phyloP scores from a whole-genome alignment of 768 basidiomycete genomes.

The Tricholomella constricta region DNA sequence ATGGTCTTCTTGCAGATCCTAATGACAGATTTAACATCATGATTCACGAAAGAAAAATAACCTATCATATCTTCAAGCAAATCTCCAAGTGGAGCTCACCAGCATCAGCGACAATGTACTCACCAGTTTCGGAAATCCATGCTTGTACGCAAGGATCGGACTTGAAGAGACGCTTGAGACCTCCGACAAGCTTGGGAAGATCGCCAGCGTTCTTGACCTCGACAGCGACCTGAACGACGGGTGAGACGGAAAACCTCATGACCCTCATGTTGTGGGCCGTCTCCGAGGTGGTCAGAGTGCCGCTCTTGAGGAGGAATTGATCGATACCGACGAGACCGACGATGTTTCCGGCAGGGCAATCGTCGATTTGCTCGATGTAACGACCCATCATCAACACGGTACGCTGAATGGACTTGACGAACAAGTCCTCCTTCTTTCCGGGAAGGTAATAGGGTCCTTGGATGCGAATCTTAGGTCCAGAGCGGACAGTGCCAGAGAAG shows the following conservation, averaged over 20 bases:
- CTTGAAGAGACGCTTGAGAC: conserved; percentile 99
- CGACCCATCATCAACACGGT: conserved; percentile 99
- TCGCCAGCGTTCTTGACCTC: conserved; percentile 99
- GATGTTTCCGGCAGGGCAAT: conserved; percentile 99
- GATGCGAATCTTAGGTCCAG: conserved; percentile 98
- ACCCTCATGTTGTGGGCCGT: conserved; percentile 99
- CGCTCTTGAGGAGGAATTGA: conserved; percentile 99
- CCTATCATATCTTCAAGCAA: conserved; percentile 80
- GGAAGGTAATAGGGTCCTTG: conserved; percentile 99
- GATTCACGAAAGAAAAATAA: neutral
- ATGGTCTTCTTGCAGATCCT: conserved; percentile 99
- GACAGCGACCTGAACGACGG: conserved; percentile 98
- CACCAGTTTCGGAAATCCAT: conserved; percentile 87
- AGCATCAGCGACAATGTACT: conserved; percentile 98
- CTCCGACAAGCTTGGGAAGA: conserved; percentile 99
- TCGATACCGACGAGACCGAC: conserved; percentile 99
- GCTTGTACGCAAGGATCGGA: conserved; percentile 99
- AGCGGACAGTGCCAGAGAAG: conserved; percentile 96
- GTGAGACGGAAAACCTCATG: conserved; percentile 99
- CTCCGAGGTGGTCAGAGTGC: conserved; percentile 96
- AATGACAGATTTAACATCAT: neutral
- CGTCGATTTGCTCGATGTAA: conserved; percentile 97
- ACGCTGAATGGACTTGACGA: conserved; percentile 97
- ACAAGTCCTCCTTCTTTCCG: conserved; percentile 98
- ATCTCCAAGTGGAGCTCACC: conserved; percentile 99